These are phyloP conservation scores for Stromatinia cepivora DNA, from an alignment of 2,329 filamentous ascomycete species.

Conservation along the genomic window DNA sequence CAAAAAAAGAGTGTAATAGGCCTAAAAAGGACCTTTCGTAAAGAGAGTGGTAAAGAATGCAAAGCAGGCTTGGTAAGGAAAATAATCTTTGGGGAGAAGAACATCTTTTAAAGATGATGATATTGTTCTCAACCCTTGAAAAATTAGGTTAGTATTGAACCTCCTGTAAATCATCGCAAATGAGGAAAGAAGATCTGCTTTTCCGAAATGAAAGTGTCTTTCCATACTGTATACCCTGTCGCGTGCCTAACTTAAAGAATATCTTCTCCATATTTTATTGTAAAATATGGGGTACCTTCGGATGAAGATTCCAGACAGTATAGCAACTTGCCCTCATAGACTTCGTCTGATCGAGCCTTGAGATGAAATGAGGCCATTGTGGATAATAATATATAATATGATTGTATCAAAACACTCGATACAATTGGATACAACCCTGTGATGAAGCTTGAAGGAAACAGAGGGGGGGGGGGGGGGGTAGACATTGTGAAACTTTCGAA, in stretches of 20 bases:
- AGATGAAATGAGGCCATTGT: slow-evolving; percentile 4
- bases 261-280: slow-evolving; percentile 12
- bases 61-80: slow-evolving; percentile 10
- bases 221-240: not conserved
- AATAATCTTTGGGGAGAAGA: slow-evolving; percentile 11
- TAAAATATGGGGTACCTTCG: slow-evolving; percentile 14
- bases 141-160: not conserved
- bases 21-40: slow-evolving; percentile 21
- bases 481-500: not conserved
- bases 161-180: slow-evolving; percentile 16
- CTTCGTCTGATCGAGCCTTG: not conserved
- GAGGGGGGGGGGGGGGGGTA: not conserved
- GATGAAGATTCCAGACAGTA: not conserved
- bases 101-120: slow-evolving; percentile 20
- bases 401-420: not conserved
- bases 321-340: slow-evolving; percentile 3
- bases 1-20: slow-evolving; percentile 16
- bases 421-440: not conserved
- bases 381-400: not conserved
- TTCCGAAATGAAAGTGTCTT: slow-evolving; percentile 24
- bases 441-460: not conserved
- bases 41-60: slow-evolving; percentile 23
- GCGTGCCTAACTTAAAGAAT: not conserved
- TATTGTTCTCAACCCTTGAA: slow-evolving; percentile 7
- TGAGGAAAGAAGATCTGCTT: slow-evolving; percentile 8